Evolutionary conservation across 768 basidiomycete genomes (phyloP), one percentile per base, ranked within the genome.

Genomic region (Psilocybe cubensis): DNA sequence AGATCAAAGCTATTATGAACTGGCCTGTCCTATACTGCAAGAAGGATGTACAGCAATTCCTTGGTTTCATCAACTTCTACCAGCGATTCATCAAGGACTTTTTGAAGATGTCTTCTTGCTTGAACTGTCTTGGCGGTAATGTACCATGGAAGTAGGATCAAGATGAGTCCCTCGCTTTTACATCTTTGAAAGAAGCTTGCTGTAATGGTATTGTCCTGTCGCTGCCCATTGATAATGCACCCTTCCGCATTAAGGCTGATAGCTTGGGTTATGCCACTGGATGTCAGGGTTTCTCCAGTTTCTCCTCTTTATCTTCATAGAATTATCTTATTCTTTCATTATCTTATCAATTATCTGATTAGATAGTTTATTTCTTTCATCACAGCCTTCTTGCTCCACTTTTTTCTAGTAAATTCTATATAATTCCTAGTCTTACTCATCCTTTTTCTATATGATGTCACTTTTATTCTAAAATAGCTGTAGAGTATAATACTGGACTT

Each of bases 261-360:
- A 58, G 77, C 71, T 1, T 74, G 70, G 14, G 57, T 76, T 84
- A 59, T 45, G 62, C 76, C 59, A 48, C 70, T 14, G 71, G 60
- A n/a, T 6, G 70, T 54, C 12, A 62, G 10, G 27, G 65, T 27
- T n/a, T n/a, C n/a, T n/a, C n/a, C n/a, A n/a, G n/a, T n/a, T n/a
- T n/a, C n/a, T n/a, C n/a, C n/a, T n/a, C n/a, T n/a, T n/a, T n/a
- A n/a, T n/a, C n/a, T n/a, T n/a, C n/a, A n/a, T n/a, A n/a, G n/a
- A n/a, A n/a, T n/a, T n/a, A n/a, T n/a, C n/a, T n/a, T n/a, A n/a
- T n/a, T n/a, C n/a, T n/a, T n/a, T n/a, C n/a, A n/a, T n/a, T n/a
- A n/a, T n/a, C n/a, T n/a, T n/a, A n/a, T n/a, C n/a, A n/a, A n/a
- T n/a, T n/a, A n/a, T n/a, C n/a, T n/a, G n/a, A n/a, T n/a, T n/a